These are phyloP conservation scores for Ophiobolus disseminans DNA, from an alignment of 2,329 filamentous ascomycete genomes.

Conservation along the genomic window DNA sequence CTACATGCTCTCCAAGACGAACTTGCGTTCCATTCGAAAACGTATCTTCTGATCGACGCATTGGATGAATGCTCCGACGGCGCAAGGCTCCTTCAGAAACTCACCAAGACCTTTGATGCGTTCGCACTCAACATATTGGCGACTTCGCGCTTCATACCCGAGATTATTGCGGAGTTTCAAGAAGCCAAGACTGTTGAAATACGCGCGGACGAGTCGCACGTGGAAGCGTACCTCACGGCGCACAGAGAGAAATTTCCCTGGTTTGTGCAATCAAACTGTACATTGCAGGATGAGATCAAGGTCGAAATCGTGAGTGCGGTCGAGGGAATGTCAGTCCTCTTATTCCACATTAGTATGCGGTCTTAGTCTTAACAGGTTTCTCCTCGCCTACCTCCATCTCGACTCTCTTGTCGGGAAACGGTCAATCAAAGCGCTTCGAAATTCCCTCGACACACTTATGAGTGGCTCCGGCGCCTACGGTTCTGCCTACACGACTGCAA, in stretches of 20 bases:
- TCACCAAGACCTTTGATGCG: background rate
- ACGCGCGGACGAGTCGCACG: conserved; percentile 21
- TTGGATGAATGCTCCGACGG: background rate
- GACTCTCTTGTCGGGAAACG: conserved; percentile 43
- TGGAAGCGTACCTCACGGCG: conserved; percentile 17
- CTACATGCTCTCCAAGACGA: background rate
- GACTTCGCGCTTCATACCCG: conserved; percentile 21
- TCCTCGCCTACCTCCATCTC: conserved; percentile 51
- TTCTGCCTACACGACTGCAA: conserved; percentile 51
- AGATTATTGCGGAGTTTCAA: conserved; percentile 13
- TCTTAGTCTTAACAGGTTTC: conserved; percentile 21
- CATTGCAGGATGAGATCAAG: background rate
- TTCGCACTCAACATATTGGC: conserved; percentile 10
- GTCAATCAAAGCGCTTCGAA: conserved; percentile 43
- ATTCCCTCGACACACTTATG: conserved; percentile 40
- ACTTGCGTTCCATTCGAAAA: background rate
- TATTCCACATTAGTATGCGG: background rate
- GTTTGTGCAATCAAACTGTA: conserved; percentile 9
- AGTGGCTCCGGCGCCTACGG: conserved; percentile 44
- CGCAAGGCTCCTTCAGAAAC: background rate
- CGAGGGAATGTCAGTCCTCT: background rate
- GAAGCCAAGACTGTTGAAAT: conserved; percentile 13
- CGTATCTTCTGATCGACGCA: background rate
- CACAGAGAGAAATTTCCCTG: conserved; percentile 18
- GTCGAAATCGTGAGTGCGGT: background rate